Conservation (phyloP, 768 basidiomycete species). For the Dioszegia hungarica region DNA sequence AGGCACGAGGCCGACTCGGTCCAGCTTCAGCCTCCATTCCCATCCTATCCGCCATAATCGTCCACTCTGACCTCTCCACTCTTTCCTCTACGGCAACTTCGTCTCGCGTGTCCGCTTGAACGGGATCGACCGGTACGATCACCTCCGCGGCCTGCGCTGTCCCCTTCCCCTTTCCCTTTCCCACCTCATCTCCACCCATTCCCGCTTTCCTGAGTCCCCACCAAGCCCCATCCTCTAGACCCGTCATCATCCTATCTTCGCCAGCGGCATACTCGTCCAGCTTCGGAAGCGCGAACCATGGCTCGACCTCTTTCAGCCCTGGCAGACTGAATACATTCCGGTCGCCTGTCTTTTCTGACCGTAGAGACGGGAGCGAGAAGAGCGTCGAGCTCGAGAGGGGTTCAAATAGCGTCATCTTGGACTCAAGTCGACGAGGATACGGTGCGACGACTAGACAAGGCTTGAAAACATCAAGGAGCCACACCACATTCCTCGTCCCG, state of each 20-base stretch:
- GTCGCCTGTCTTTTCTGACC: background rate
- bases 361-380: background rate
- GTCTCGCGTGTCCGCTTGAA: background rate
- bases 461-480: too few relatives aligned
- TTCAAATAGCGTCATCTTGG: slow-evolving; percentile 4
- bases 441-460: too few relatives aligned
- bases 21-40: slow-evolving; percentile 7
- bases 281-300: slow-evolving; percentile 20
- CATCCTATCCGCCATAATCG: background rate
- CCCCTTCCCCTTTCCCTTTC: background rate
- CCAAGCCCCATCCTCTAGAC: slow-evolving; percentile 9
- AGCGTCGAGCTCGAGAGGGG: background rate
- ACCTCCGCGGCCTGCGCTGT: background rate
- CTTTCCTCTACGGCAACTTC: background rate
- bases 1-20: slow-evolving; percentile 7
- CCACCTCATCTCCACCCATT: background rate
- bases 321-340: background rate
- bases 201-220: background rate
- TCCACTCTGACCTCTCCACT: background rate
- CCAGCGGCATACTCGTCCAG: slow-evolving; percentile 25
- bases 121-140: too few relatives aligned
- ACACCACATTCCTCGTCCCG: too few relatives aligned
- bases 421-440: too few relatives aligned
- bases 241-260: slow-evolving; percentile 20
- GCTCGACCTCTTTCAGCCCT: background rate